Percentiles rank a stretch among this genome's conserved stretches.
phyloP scores from a whole-genome alignment of 176 grass and related monocot species.

The Juncus inflexus region DNA sequence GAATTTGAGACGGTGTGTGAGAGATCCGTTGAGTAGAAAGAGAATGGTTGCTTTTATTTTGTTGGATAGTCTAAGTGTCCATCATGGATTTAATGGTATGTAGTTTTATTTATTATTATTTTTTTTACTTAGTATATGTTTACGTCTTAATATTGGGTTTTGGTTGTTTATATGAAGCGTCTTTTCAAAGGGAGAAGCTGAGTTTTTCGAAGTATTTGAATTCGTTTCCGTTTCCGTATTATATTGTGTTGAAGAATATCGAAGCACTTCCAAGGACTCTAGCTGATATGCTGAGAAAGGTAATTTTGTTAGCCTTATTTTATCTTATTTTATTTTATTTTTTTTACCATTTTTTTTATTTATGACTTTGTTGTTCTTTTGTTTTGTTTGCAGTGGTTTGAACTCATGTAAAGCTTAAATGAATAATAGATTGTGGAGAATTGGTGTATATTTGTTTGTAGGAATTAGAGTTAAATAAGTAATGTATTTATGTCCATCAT shows the following conservation, averaged over 20 bases:
- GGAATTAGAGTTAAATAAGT: no score
- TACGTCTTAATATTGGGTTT: no score
- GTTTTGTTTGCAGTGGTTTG: constrained; percentile 76
- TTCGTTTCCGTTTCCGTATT: constrained; percentile 88
- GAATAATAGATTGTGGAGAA: constrained; percentile 14
- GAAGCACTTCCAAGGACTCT: constrained; percentile 83
- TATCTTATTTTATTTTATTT: no score
- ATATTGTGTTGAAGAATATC: constrained; percentile 71
- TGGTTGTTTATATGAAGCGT: constrained; percentile 49
- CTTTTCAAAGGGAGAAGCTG: constrained; percentile 36
- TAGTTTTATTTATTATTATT: no score
- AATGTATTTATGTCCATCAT: no score
- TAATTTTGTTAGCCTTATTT: constrained; percentile 7
- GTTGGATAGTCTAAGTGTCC: constrained; percentile 75
- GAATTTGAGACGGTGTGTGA: constrained; percentile 67
- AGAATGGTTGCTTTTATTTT: constrained; percentile 89
- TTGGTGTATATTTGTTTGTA: no score
- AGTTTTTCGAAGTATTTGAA: constrained; percentile 54
- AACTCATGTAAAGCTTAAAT: constrained; percentile 66
- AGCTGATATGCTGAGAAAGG: constrained; percentile 91
- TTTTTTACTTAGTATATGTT: no score
- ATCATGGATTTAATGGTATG: constrained; percentile 68
- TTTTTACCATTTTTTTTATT: neutral
- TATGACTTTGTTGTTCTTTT: neutral
- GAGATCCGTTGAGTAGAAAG: constrained; percentile 68